A percentile compares a stretch with the other conserved stretches of the same genome.
Evolutionary conservation across 108 stramenopile species (phyloP).

Genomic region (Conticribra weissflogii): DNA sequence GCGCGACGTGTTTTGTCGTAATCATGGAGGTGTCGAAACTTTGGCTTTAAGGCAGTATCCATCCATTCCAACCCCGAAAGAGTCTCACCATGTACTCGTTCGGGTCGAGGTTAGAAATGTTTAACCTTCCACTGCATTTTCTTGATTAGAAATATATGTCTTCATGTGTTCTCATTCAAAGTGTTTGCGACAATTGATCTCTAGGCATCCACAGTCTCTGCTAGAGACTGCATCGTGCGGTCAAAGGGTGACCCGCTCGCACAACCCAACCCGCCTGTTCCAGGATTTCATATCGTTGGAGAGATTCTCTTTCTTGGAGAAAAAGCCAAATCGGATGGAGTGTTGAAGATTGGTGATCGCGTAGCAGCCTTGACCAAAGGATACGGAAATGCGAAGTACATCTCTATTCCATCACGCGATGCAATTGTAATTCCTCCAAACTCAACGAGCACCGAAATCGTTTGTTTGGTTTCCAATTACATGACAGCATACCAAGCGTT

Average conservation of each 20-base stretch:
- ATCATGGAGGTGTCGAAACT: conserved; percentile 21
- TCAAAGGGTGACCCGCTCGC: conserved; percentile 32
- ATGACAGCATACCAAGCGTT: conserved; percentile 77
- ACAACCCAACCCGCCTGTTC: conserved; percentile 44
- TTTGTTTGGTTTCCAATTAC: conserved; percentile 73
- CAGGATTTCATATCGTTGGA: conserved; percentile 69
- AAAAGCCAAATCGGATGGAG: neutral
- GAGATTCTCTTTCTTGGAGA: conserved; percentile 43
- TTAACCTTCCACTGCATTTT: too few species aligned
- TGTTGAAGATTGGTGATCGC: conserved; percentile 51
- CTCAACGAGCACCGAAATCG: conserved; percentile 41
- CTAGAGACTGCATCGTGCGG: conserved; percentile 58
- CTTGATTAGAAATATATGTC: too few species aligned
- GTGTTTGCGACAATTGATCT: neutral
- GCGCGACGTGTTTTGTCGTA: conserved; percentile 28
- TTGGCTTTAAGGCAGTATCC: conserved; percentile 34
- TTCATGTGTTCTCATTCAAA: neutral
- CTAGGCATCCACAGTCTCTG: conserved; percentile 71
- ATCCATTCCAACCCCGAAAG: conserved; percentile 22
- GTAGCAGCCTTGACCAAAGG: conserved; percentile 70
- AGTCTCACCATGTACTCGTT: conserved; percentile 49
- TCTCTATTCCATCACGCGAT: conserved; percentile 40
- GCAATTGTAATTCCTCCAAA: conserved; percentile 61
- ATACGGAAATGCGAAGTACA: conserved; percentile 66
- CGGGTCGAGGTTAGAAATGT: conserved; percentile 48